These are phyloP conservation scores for Strigomonas oncopelti DNA, from an alignment of 208 protist species.

Conservation along the genomic window DNA sequence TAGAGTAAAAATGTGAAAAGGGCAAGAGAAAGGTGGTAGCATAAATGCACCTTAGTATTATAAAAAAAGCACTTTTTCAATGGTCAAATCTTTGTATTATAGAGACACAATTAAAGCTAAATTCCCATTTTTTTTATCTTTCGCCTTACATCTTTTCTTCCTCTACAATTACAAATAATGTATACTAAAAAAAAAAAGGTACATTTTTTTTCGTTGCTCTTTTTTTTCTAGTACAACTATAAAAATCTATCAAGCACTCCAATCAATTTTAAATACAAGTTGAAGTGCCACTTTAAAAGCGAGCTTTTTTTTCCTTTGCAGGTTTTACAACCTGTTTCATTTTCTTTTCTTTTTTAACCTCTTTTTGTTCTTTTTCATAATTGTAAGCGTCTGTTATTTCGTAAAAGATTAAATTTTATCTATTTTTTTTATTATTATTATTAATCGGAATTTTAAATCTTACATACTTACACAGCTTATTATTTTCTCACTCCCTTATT, in stretches of 20 bases:
- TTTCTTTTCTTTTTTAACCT: neutral
- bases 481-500: no score
- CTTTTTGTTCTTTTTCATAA: constrained; percentile 4
- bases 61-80: neutral
- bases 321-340: neutral
- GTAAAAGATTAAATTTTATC: no score
- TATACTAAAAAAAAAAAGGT: no score
- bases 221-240: neutral
- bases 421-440: no score
- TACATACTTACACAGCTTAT: no score
- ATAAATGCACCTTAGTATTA: no score
- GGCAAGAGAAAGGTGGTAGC: no score
- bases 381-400: no score
- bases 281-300: no score
- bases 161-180: neutral
- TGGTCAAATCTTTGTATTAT: neutral
- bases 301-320: neutral
- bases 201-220: neutral
- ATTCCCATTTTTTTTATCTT: constrained; percentile 6
- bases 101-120: no score
- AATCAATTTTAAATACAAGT: neutral
- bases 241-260: neutral
- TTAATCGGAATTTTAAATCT: no score
- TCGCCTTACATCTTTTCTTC: neutral
- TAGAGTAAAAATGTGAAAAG: no score